Conservation (phyloP, 768 basidiomycete genomes). For the Xanthoconium purpureum region DNA sequence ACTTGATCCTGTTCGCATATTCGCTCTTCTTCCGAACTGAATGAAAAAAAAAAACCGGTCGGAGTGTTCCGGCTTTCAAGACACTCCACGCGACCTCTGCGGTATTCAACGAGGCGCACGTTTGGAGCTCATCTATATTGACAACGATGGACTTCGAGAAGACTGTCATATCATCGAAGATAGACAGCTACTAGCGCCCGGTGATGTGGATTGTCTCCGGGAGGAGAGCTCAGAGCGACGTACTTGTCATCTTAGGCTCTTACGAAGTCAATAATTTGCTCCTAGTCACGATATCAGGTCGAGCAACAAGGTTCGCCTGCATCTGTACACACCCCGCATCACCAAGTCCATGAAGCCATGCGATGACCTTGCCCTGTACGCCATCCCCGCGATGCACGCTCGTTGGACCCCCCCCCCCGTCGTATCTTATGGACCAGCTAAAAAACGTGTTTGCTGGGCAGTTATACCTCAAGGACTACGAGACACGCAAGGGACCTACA, state of each 20-base stretch:
- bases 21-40: not conserved
- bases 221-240: not conserved
- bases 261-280: conserved; percentile 37
- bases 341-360: conserved; percentile 30
- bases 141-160: conserved; percentile 14
- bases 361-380: conserved; percentile 31
- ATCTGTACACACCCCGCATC: too few relatives aligned
- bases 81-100: conserved; percentile 5
- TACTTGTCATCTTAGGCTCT: conserved; percentile 24
- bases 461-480: not conserved
- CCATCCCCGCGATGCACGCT: not conserved
- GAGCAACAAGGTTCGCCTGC: conserved; percentile 8
- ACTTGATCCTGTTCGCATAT: not conserved
- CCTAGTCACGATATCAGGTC: conserved; percentile 31
- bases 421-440: conserved; percentile 10
- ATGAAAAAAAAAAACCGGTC: too few relatives aligned
- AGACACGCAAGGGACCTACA: conserved; percentile 8
- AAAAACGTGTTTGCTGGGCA: conserved; percentile 1
- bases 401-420: not conserved
- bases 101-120: conserved; percentile 16
- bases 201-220: not conserved
- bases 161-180: conserved; percentile 3
- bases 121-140: conserved; percentile 16
- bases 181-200: conserved; percentile 6
- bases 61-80: conserved; percentile 1